phyloP scores from a whole-genome alignment of 2,329 filamentous ascomycete species.

The Phialophora macrospora region DNA sequence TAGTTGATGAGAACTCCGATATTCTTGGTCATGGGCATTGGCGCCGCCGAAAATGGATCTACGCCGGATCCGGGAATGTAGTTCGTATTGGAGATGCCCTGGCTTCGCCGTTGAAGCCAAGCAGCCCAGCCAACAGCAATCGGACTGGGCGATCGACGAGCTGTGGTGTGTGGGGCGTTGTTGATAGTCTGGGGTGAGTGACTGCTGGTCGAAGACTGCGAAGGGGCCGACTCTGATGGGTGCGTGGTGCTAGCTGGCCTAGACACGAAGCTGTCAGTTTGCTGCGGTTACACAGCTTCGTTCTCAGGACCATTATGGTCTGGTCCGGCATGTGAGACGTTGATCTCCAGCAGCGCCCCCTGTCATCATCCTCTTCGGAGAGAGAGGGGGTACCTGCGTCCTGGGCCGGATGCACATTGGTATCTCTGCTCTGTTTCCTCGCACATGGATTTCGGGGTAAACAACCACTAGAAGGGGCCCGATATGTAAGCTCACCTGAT shows the following conservation, averaged over 20 bases:
- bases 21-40: constrained; percentile 21
- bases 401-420: neutral
- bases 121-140: neutral
- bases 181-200: neutral
- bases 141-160: constrained; percentile 2
- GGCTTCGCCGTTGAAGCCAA: neutral
- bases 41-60: constrained; percentile 26
- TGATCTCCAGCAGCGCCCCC: neutral
- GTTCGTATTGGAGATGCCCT: constrained; percentile 16
- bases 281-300: neutral
- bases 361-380: no score
- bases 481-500: constrained; percentile 9
- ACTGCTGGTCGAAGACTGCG: neutral
- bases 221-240: neutral
- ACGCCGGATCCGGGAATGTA: constrained; percentile 23
- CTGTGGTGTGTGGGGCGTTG: neutral
- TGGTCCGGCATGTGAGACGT: neutral
- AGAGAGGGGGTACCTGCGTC: neutral
- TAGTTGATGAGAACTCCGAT: constrained; percentile 24
- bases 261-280: neutral
- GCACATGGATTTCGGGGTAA: neutral
- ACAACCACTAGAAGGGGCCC: neutral
- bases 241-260: neutral
- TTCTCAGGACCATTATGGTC: neutral
- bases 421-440: neutral